These are phyloP conservation scores for Neurospora crassa DNA, from an alignment of 2,329 filamentous ascomycete species.

Conservation along the genomic window DNA sequence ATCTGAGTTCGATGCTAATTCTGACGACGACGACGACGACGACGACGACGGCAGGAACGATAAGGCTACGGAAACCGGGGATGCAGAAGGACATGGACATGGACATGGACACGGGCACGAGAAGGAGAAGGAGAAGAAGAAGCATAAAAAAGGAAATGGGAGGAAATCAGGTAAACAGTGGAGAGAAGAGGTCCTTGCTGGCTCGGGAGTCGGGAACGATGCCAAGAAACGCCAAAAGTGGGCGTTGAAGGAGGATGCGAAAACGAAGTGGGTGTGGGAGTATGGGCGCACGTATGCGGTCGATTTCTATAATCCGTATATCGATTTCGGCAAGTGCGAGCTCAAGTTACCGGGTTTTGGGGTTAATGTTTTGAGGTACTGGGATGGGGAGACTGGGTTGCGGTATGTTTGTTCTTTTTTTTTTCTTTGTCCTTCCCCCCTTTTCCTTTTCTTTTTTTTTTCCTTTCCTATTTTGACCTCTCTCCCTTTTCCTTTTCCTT, in stretches of 20 bases:
- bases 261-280: slow-evolving; percentile 45
- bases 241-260: slow-evolving; percentile 40
- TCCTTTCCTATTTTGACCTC: slow-evolving; percentile 21
- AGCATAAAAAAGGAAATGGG: too few relatives aligned
- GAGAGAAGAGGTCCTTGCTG: neutral
- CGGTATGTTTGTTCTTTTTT: slow-evolving; percentile 37
- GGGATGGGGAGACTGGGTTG: slow-evolving; percentile 63
- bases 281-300: slow-evolving; percentile 42
- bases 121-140: slow-evolving; percentile 15
- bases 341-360: slow-evolving; percentile 64
- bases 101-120: slow-evolving; percentile 15
- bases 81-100: slow-evolving; percentile 28
- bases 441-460: slow-evolving; percentile 9
- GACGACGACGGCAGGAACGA: too few relatives aligned
- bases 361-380: slow-evolving; percentile 65
- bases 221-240: slow-evolving; percentile 49
- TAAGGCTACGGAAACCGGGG: slow-evolving; percentile 38
- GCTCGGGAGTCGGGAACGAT: neutral
- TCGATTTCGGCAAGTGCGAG: slow-evolving; percentile 72
- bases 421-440: too few relatives aligned
- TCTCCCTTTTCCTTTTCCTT: slow-evolving; percentile 12
- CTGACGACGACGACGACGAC: slow-evolving; percentile 28
- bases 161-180: neutral
- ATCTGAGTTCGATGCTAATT: too few relatives aligned
- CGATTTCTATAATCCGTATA: slow-evolving; percentile 82